phyloP scores from a whole-genome alignment of 2,329 filamentous ascomycete species.

The Dactylellina drechsleri region DNA sequence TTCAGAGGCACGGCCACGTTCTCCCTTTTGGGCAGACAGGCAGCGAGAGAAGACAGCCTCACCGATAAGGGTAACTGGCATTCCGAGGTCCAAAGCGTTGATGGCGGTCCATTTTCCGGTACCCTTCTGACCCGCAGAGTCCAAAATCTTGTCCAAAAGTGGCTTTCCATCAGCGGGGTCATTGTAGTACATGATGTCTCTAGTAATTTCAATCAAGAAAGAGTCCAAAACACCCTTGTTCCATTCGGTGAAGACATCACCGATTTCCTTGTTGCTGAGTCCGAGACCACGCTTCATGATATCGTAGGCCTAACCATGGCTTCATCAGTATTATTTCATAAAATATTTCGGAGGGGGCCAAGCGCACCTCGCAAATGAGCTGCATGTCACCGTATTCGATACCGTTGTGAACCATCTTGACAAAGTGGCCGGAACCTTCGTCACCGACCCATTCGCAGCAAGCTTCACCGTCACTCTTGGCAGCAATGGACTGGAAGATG shows the following conservation, averaged over 20 bases:
- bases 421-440: conserved; percentile 99
- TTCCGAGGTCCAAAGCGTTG: conserved; percentile 97
- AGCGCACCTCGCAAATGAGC: conserved; percentile 92
- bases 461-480: conserved; percentile 95
- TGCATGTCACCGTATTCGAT: conserved; percentile 99
- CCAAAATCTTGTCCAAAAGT: conserved; percentile 98
- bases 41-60: conserved; percentile 96
- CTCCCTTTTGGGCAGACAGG: conserved; percentile 90
- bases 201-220: conserved; percentile 99
- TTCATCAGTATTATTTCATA: conserved; percentile 17
- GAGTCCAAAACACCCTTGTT: conserved; percentile 99
- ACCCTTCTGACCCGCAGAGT: conserved; percentile 98
- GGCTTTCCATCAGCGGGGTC: conserved; percentile 84
- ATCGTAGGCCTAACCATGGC: conserved; percentile 82
- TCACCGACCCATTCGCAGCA: conserved; percentile 99
- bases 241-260: conserved; percentile 92
- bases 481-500: conserved; percentile 96
- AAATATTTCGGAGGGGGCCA: neutral
- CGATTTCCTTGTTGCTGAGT: conserved; percentile 90
- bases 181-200: conserved; percentile 98
- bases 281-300: conserved; percentile 99
- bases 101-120: conserved; percentile 99
- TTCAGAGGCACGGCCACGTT: conserved; percentile 83
- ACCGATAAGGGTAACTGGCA: conserved; percentile 97
- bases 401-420: conserved; percentile 99